Evolutionary conservation across 1,284 basidiomycete species (phyloP).

Genomic region (Cutaneotrichosporon spelunceum): DNA sequence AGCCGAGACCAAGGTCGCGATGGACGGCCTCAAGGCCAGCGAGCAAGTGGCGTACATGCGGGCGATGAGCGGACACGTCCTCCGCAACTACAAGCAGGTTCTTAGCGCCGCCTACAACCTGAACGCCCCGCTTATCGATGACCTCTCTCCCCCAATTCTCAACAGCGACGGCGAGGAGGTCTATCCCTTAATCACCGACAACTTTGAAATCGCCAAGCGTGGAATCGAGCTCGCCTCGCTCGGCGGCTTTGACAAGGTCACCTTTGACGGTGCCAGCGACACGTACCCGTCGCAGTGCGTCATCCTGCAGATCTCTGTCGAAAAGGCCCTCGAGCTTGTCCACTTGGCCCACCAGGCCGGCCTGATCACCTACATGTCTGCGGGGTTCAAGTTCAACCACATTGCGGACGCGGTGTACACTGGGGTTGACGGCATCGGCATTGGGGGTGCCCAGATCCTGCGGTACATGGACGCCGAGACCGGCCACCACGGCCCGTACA

Average conservation of each 20-base stretch:
- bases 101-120: background rate
- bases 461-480: background rate
- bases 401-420: conserved; percentile 1
- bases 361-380: background rate
- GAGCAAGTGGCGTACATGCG: conserved; percentile 1
- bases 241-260: conserved; percentile 3
- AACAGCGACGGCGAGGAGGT: background rate
- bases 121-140: background rate
- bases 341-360: background rate
- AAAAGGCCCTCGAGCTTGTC: background rate
- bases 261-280: conserved; percentile 1
- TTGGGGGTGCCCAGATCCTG: conserved; percentile 1
- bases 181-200: background rate
- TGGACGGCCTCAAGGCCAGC: background rate
- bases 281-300: conserved; percentile 4
- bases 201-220: background rate
- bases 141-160: background rate
- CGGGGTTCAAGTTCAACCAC: background rate
- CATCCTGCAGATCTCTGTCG: background rate
- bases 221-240: conserved; percentile 1
- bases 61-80: background rate
- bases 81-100: conserved; percentile 4
- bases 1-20: background rate
- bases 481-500: conserved; percentile 1
- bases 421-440: background rate